Conservation (phyloP, 169 alveolate genomes). For the Plasmodium malariae region DNA sequence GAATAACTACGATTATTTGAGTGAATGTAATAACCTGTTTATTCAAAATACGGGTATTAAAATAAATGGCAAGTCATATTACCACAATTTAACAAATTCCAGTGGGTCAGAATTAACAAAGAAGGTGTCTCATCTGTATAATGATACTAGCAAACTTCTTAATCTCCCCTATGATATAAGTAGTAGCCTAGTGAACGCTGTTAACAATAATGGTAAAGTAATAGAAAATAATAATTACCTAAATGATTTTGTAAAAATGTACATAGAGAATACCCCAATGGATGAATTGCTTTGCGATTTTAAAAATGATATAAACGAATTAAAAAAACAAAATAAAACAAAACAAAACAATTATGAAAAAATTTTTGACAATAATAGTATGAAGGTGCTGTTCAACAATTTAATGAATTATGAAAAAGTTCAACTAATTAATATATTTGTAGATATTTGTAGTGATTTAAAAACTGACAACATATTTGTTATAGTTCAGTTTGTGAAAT, state of each 20-base stretch:
- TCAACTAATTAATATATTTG: conserved; percentile 49
- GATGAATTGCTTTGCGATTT: conserved; percentile 2
- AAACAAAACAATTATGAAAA: background rate
- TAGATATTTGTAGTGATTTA: conserved; percentile 53
- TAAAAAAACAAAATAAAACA: background rate
- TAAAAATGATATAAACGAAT: background rate
- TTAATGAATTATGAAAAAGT: conserved; percentile 54
- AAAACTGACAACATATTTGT: conserved; percentile 57
- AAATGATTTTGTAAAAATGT: conserved; percentile 55
- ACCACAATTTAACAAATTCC: background rate
- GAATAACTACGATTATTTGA: background rate
- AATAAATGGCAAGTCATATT: background rate
- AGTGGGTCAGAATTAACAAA: background rate
- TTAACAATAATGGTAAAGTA: too few species aligned
- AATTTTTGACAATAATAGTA: background rate
- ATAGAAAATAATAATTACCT: conserved; percentile 17
- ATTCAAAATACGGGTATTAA: background rate
- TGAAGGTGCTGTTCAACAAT: conserved; percentile 4
- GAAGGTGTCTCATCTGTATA: background rate
- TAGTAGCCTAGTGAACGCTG: background rate
- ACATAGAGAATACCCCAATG: conserved; percentile 13
- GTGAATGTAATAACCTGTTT: background rate
- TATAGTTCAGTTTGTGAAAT: conserved; percentile 50
- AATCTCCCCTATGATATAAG: background rate
- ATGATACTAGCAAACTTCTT: background rate